Evolutionary conservation across 768 basidiomycete species (phyloP).

Genomic region (Rubroboletus satanas): DNA sequence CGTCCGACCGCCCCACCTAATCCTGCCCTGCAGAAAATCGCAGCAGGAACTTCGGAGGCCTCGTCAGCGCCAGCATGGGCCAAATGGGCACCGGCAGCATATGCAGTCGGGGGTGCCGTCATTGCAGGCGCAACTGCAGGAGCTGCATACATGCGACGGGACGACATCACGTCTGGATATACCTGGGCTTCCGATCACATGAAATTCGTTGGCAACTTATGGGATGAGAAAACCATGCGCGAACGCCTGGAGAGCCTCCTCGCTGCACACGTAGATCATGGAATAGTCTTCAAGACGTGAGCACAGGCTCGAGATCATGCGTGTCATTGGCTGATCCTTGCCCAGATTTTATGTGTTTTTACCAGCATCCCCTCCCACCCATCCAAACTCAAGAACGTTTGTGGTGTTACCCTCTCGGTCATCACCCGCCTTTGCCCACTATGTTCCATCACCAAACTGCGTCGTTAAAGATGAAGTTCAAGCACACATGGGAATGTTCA

Average conservation of each 20-base stretch:
- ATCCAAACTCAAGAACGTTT: constrained; percentile 66
- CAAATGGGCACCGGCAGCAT: constrained; percentile 67
- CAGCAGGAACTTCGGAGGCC: constrained; percentile 24
- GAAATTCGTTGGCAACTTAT: constrained; percentile 82
- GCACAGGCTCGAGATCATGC: constrained; percentile 26
- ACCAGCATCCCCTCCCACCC: constrained; percentile 61
- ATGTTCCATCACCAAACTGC: constrained; percentile 61
- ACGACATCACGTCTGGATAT: constrained; percentile 68
- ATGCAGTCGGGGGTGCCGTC: constrained; percentile 67
- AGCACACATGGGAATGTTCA: constrained; percentile 90
- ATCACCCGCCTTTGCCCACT: constrained; percentile 48
- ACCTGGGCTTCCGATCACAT: constrained; percentile 83
- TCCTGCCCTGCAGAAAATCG: constrained; percentile 30
- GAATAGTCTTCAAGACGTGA: constrained; percentile 71
- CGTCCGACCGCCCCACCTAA: constrained; percentile 28
- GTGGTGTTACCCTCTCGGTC: constrained; percentile 61
- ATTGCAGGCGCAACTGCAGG: constrained; percentile 82
- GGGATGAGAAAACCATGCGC: constrained; percentile 68
- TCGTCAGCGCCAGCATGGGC: constrained; percentile 42
- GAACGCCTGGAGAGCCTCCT: constrained; percentile 60
- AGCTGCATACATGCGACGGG: constrained; percentile 76
- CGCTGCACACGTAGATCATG: constrained; percentile 53
- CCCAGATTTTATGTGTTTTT: constrained; percentile 76
- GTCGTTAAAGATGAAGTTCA: constrained; percentile 72
- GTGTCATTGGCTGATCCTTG: constrained; percentile 1